Evolutionary conservation across 495 filamentous ascomycete species (phyloP).

Genomic region (Xanthoparmelia taractica): DNA sequence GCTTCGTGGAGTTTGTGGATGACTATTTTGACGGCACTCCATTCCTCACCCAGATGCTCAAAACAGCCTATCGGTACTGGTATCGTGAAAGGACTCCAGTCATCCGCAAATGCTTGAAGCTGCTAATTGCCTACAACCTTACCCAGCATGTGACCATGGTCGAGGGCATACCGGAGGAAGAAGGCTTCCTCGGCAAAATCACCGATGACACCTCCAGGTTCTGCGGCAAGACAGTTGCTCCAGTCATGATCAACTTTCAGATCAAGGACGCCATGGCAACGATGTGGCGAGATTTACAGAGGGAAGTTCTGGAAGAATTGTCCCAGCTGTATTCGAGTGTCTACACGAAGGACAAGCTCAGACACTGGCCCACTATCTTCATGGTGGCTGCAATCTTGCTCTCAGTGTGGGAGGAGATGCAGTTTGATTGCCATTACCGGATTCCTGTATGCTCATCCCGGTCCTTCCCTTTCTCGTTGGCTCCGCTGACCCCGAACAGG

Average conservation of each 20-base stretch:
- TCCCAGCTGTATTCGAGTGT: constrained; percentile 84
- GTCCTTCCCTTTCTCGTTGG: not conserved
- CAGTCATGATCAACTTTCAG: constrained; percentile 98
- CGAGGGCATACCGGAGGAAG: constrained; percentile 75
- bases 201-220: constrained; percentile 69
- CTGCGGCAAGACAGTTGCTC: constrained; percentile 78
- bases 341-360: constrained; percentile 85
- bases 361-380: constrained; percentile 97
- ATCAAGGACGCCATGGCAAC: constrained; percentile 90
- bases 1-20: constrained; percentile 73
- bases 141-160: constrained; percentile 88
- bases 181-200: constrained; percentile 69
- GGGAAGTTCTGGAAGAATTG: constrained; percentile 87
- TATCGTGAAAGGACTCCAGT: constrained; percentile 72
- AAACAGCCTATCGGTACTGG: constrained; percentile 88
- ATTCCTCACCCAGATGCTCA: constrained; percentile 87
- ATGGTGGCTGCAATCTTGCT: constrained; percentile 84
- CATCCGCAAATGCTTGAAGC: constrained; percentile 83
- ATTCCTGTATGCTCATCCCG: constrained; percentile 47
- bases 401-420: constrained; percentile 94
- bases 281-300: constrained; percentile 93
- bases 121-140: constrained; percentile 86
- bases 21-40: constrained; percentile 89
- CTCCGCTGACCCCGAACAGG: constrained; percentile 31
- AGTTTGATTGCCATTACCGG: constrained; percentile 92